Percentiles rank a stretch among this genome's conserved stretches.
These are phyloP conservation scores for Thelonectria blattea DNA, from an alignment of 2,329 filamentous ascomycete genomes.

Conservation along the genomic window DNA sequence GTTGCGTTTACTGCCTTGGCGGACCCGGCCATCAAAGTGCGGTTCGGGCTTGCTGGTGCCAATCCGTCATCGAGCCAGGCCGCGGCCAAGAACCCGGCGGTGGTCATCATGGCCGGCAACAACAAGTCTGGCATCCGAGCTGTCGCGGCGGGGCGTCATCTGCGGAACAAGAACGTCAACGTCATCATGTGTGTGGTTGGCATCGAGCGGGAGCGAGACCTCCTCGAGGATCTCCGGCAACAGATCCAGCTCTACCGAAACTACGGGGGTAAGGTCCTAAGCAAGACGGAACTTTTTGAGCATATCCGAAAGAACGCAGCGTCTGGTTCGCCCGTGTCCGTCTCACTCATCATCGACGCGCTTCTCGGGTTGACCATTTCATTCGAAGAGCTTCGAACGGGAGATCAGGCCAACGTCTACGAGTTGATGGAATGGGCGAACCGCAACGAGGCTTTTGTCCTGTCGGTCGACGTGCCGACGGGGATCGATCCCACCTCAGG, in stretches of 20 bases:
- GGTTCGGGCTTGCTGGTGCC: constrained; percentile 51
- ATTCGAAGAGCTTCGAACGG: constrained; percentile 85
- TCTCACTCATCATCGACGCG: constrained; percentile 87
- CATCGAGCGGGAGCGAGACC: constrained; percentile 79
- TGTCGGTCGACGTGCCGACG: constrained; percentile 90
- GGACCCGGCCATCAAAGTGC: constrained; percentile 65
- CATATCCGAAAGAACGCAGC: constrained; percentile 57
- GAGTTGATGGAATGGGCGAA: constrained; percentile 95
- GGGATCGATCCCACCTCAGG: constrained; percentile 84
- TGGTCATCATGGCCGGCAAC: constrained; percentile 91
- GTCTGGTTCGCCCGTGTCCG: constrained; percentile 55
- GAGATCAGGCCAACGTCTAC: constrained; percentile 83
- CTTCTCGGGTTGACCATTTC: constrained; percentile 84
- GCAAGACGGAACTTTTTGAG: constrained; percentile 67
- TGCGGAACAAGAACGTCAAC: constrained; percentile 81
- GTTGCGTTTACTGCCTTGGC: constrained; percentile 74
- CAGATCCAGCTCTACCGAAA: constrained; percentile 86
- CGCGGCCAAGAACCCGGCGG: constrained; percentile 45
- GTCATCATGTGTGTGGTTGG: constrained; percentile 85
- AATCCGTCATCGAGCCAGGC: constrained; percentile 39
- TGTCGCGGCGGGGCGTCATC: constrained; percentile 83
- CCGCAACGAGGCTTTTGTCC: constrained; percentile 78
- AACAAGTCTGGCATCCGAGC: constrained; percentile 87
- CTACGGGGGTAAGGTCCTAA: constrained; percentile 76
- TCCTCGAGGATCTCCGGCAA: constrained; percentile 79